These are phyloP conservation scores for Fusarium verticillioides DNA, from an alignment of 2,329 filamentous ascomycete genomes.

Conservation along the genomic window DNA sequence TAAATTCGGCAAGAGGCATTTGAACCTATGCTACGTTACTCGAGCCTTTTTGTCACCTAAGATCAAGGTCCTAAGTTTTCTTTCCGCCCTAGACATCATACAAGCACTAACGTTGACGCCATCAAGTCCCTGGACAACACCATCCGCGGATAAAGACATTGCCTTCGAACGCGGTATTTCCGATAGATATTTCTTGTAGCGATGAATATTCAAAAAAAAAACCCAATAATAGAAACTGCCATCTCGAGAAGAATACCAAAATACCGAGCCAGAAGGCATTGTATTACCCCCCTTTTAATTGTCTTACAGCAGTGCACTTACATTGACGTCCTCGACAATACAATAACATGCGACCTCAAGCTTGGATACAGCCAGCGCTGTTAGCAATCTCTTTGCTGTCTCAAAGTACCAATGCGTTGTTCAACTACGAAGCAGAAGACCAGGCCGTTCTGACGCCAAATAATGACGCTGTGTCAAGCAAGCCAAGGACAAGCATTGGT, in stretches of 20 bases:
- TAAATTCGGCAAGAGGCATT: fast-evolving
- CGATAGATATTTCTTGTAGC: background rate
- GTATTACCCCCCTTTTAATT: background rate
- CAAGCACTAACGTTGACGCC: conserved; percentile 38
- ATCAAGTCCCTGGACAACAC: conserved; percentile 27
- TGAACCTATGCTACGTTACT: no score
- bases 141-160: conserved; percentile 6
- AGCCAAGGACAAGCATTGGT: background rate
- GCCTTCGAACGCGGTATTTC: background rate
- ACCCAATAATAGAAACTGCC: fast-evolving
- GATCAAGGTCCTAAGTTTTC: no score
- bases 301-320: background rate
- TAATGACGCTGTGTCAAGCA: background rate
- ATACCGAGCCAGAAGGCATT: background rate
- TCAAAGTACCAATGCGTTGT: background rate
- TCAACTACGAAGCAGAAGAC: background rate
- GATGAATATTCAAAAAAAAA: fast-evolving
- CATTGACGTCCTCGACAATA: background rate
- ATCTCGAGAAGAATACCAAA: background rate
- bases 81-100: no score
- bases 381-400: background rate
- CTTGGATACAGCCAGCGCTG: conserved; percentile 5
- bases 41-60: no score
- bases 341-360: conserved; percentile 24
- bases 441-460: background rate